Percentiles rank a stretch among this genome's conserved stretches.
These are phyloP conservation scores for Populus tremula DNA, from an alignment of 345 rosid genomes.

Conservation along the genomic window DNA sequence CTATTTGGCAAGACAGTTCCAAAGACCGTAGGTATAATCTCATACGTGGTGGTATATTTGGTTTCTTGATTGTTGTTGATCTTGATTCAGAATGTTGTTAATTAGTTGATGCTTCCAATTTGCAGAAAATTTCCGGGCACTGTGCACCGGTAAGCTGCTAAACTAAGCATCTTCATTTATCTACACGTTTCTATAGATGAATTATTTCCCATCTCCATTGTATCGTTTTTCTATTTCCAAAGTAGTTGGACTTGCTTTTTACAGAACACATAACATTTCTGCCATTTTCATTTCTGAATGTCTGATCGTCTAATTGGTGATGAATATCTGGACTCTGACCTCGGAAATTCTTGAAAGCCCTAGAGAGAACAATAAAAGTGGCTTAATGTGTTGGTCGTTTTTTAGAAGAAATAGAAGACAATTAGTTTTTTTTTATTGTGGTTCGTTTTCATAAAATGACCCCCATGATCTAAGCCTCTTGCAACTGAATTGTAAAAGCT, in stretches of 20 bases:
- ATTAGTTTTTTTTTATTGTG: background rate
- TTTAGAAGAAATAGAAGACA: background rate
- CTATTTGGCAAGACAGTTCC: slow-evolving; percentile 91
- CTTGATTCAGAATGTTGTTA: slow-evolving; percentile 9
- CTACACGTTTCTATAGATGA: background rate
- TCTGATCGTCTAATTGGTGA: background rate
- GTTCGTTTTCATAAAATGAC: background rate
- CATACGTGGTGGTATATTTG: background rate
- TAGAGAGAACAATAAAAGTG: background rate
- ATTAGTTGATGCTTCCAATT: slow-evolving; percentile 11
- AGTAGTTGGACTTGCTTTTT: background rate
- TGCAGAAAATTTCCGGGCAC: slow-evolving; percentile 97
- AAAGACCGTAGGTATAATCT: slow-evolving; percentile 66
- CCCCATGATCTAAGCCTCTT: background rate
- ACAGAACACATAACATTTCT: background rate
- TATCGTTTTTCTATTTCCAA: background rate
- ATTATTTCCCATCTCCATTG: background rate
- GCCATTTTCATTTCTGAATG: background rate
- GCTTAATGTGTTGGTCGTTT: background rate
- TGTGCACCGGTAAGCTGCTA: slow-evolving; percentile 72
- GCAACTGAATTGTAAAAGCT: background rate
- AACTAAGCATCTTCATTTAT: background rate
- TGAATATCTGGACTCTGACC: background rate
- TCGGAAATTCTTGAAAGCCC: background rate
- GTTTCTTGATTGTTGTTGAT: background rate